Base-by-base conservation (phyloP, 768 basidiomycete species). In the Lanmaoa pseudosensibilis region DNA sequence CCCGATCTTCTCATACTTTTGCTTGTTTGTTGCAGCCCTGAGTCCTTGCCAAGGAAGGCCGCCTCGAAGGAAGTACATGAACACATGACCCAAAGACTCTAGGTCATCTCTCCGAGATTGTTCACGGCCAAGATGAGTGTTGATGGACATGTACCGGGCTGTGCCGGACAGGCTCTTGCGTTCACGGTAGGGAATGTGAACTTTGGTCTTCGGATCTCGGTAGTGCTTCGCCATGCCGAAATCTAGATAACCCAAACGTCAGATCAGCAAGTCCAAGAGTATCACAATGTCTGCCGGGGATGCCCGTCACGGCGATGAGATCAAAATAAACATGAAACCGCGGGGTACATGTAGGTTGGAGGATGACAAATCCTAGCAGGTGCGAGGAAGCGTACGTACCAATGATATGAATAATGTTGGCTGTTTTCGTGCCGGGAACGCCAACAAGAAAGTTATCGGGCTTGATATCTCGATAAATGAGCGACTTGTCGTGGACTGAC, bases 221-320 rank as follows among this genome's bases (percentile, higher is more conserved):
- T 98, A 98, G 74, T 98, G 94, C 75, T 99, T 99, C 49, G 96
- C 96, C 97, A 98, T 98, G 58, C 96, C 96, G 69, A 99, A 98
- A 71, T 99, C 96, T 89, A 74, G 16, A 73, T 16, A 32, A 25
- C 18, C 19, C 36, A 0, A 58, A 51, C 50, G 39, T 59, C 50
- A 63, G 55, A 51, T 60, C 23, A 59, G 19, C 5, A 56, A 25
- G 25, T 37, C n/a, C 44, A 34, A 50, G 9, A 19, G 34, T 55
- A 56, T 18, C 7, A 27, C 18, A 21, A 21, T 8, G 13, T 54
- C 49, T 34, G 46, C 41, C 53, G n/a, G 18, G 19, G 45, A 54
- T 16, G 30, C 18, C 8, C 46, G 46, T 55, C 45, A 46, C 18
- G 19, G 36, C 34, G 39, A 32, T n/a, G 16, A 37, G 21, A 56